Conservation (phyloP, 345 rosid genomes). For the Laguncularia racemosa region DNA sequence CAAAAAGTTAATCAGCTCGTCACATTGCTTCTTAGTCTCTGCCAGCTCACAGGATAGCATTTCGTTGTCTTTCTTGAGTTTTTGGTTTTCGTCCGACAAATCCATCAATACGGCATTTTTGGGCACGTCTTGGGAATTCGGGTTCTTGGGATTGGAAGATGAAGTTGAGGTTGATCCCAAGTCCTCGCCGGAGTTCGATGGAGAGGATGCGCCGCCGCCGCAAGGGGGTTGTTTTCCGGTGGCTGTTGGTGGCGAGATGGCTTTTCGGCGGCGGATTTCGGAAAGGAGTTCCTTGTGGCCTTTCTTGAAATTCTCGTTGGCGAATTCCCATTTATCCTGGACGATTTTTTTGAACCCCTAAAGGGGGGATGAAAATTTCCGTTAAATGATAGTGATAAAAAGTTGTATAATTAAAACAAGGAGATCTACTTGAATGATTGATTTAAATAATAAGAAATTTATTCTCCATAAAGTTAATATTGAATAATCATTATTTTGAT, state of each 20-base stretch:
- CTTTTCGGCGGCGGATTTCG: constrained; percentile 41
- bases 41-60: constrained; percentile 62
- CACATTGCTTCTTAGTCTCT: constrained; percentile 71
- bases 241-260: constrained; percentile 18
- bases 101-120: constrained; percentile 33
- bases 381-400: too few species aligned
- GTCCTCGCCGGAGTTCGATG: constrained; percentile 71
- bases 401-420: too few species aligned
- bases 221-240: constrained; percentile 21
- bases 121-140: constrained; percentile 54
- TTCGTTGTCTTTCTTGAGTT: constrained; percentile 67
- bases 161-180: constrained; percentile 73
- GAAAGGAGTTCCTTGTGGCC: constrained; percentile 32
- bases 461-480: too few species aligned
- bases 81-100: constrained; percentile 77
- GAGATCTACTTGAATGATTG: too few species aligned
- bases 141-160: constrained; percentile 68
- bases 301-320: constrained; percentile 36
- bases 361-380: not conserved
- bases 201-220: constrained; percentile 19
- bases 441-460: too few species aligned
- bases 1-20: constrained; percentile 60
- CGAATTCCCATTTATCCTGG: constrained; percentile 53
- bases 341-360: constrained; percentile 38
- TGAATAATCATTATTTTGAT: too few species aligned